phyloP scores from a whole-genome alignment of 2,329 filamentous ascomycete species.

The Gaeumannomyces sp. region DNA sequence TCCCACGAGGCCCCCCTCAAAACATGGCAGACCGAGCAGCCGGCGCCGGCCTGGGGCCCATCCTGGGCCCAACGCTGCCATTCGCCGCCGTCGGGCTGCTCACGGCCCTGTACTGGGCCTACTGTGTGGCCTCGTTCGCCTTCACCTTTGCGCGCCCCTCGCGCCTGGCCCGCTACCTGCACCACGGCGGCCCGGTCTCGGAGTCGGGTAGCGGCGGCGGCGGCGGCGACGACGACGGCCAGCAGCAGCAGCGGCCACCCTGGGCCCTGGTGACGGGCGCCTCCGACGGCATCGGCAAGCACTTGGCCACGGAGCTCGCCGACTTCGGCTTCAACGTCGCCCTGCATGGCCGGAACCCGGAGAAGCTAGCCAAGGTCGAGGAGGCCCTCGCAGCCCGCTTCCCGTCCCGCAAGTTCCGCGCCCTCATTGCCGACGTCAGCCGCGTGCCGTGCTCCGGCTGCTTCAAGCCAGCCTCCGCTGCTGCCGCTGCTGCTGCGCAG shows the following conservation, averaged over 20 bases:
- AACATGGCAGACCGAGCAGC: background rate
- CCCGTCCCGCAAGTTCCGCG: constrained; percentile 32
- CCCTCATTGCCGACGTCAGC: constrained; percentile 38
- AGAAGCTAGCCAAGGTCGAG: constrained; percentile 39
- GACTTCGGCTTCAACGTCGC: constrained; percentile 47
- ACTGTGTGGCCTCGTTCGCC: background rate
- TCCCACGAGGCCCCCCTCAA: background rate
- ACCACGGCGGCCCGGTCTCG: constrained; percentile 3
- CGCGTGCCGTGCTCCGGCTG: constrained; percentile 10
- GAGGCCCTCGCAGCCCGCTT: constrained; percentile 31
- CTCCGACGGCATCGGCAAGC: constrained; percentile 48
- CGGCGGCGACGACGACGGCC: background rate
- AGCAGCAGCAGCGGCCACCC: constrained; percentile 9
- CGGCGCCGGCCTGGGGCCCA: background rate
- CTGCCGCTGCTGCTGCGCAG: too few species aligned
- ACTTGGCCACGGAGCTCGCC: constrained; percentile 45
- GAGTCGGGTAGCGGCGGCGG: background rate
- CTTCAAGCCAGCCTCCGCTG: constrained; percentile 3
- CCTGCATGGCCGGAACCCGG: constrained; percentile 47
- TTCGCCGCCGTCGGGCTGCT: constrained; percentile 4
- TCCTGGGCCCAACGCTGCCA: background rate
- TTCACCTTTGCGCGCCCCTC: constrained; percentile 9
- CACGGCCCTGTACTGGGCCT: background rate
- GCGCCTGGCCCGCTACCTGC: constrained; percentile 11
- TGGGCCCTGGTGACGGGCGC: constrained; percentile 49